Base-by-base conservation (phyloP, 192 early-diverging fungal species). In the Podila horticola region DNA sequence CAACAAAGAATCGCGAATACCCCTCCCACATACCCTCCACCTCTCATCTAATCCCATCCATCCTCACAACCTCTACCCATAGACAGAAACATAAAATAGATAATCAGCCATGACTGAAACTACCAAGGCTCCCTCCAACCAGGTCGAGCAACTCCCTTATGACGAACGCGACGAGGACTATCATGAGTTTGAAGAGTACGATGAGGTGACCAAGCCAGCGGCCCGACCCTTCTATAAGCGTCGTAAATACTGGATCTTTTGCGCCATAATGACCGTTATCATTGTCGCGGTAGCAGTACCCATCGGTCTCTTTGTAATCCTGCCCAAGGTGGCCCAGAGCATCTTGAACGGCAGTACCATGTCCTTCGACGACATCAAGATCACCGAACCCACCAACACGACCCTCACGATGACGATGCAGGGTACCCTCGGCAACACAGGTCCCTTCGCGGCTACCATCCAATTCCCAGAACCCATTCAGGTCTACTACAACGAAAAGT, bases 201-300 rank as follows among this genome's bases (percentile, higher is more conserved):
- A 72, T 59, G 76, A 79, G 52, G 76, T 72, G 60, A 72, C 59
- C n/a, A 79, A 79, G 49, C 86, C 88, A 22, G 64, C 67, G 5
- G 79, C 73, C 49, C 70, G 57, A 20, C 83, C 75, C 24, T 88
- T 86, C 49, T 88, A 88, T 59, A 85, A 85, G 58, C 74, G 84
- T 15, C 83, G 84, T 31, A 87, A 86, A 29, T 88, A 83, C 62
- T 88, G 88, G 85, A 83, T 84, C 64, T 83, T 88, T 55, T 91
- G 88, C 70, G 71, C 74, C 28, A 79, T 85, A 31, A 60, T 87
- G 65, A 84, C 72, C 8, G 72, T 85, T n/a, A 79, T 91, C 41
- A 41, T 86, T 29, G 36, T 85, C n/a, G 72, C 84, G 22, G 84
- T 89, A 30, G 70, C 87, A 10, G 82, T 90, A 10, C 84, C 82